phyloP scores from a whole-genome alignment of 768 basidiomycete genomes.

The Sutorius australiensis region DNA sequence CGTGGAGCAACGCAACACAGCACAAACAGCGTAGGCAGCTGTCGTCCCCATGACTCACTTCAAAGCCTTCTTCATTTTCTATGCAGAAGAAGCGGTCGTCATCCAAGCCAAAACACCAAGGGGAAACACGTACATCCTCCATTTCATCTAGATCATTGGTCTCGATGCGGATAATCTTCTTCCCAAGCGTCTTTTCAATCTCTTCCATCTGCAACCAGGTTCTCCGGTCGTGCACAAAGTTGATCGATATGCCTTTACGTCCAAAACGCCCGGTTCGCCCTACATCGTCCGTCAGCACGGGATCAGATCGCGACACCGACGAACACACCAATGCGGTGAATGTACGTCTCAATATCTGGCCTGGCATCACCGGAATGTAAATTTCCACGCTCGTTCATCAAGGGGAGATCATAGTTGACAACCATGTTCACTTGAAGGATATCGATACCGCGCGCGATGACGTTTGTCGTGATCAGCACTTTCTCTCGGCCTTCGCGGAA shows the following conservation, averaged over 20 bases:
- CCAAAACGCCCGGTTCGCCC: constrained; percentile 98
- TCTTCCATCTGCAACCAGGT: constrained; percentile 89
- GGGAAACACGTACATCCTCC: constrained; percentile 66
- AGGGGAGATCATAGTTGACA: constrained; percentile 96
- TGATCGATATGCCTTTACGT: constrained; percentile 93
- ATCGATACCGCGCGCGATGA: constrained; percentile 97
- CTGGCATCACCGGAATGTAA: constrained; percentile 44
- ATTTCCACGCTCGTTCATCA: constrained; percentile 67
- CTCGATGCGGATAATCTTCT: constrained; percentile 79
- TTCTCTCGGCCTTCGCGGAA: constrained; percentile 97
- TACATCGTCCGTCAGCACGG: constrained; percentile 30
- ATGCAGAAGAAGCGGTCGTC: not conserved
- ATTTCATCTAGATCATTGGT: constrained; percentile 90
- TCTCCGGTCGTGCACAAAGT: constrained; percentile 89
- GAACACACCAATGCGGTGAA: constrained; percentile 88
- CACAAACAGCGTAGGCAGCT: not conserved
- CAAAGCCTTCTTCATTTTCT: constrained; percentile 82
- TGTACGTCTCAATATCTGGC: constrained; percentile 95
- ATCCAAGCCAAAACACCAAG: not conserved
- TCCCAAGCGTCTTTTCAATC: constrained; percentile 77
- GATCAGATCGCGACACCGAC: not conserved
- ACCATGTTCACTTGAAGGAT: constrained; percentile 99
- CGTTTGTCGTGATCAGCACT: constrained; percentile 97
- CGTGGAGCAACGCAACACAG: not conserved
- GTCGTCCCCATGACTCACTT: constrained; percentile 39